These are phyloP conservation scores for Grosmannia huntii DNA, from an alignment of 2,329 filamentous ascomycete genomes.

Conservation along the genomic window DNA sequence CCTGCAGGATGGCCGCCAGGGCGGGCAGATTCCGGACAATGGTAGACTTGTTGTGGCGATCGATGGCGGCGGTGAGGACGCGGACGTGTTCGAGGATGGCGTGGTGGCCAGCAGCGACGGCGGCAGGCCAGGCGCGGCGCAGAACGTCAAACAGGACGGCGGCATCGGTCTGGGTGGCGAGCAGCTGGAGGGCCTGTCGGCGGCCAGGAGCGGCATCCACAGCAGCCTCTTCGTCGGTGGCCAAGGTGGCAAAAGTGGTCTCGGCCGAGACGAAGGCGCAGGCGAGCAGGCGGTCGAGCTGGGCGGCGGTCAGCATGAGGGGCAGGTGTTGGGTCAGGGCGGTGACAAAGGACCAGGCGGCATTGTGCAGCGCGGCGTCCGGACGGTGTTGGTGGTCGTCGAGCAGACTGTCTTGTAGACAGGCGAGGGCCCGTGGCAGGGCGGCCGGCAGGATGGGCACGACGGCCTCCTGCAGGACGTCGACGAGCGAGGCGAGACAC, in stretches of 20 bases:
- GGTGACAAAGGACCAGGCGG: slow-evolving; percentile 67
- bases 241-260: slow-evolving; percentile 30
- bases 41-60: slow-evolving; percentile 63
- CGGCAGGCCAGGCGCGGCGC: slow-evolving; percentile 56
- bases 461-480: slow-evolving; percentile 75
- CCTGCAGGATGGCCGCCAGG: slow-evolving; percentile 53
- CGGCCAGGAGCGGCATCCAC: slow-evolving; percentile 53
- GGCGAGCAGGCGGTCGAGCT: slow-evolving; percentile 58
- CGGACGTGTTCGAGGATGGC: slow-evolving; percentile 57
- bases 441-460: slow-evolving; percentile 70
- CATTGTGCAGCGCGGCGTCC: slow-evolving; percentile 61
- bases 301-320: slow-evolving; percentile 71
- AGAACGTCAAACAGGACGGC: slow-evolving; percentile 65
- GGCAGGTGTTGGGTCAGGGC: slow-evolving; percentile 72
- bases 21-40: slow-evolving; percentile 62
- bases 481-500: slow-evolving; percentile 78
- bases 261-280: slow-evolving; percentile 62
- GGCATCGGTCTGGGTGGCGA: slow-evolving; percentile 66
- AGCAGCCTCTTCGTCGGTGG: slow-evolving; percentile 38
- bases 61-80: slow-evolving; percentile 57
- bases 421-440: slow-evolving; percentile 56
- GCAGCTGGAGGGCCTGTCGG: slow-evolving; percentile 54
- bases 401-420: slow-evolving; percentile 57
- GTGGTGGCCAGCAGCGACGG: slow-evolving; percentile 50
- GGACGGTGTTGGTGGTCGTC: no score